These are phyloP conservation scores for Candida nanaspora DNA, from an alignment of 805 yeast genomes.

Conservation along the genomic window DNA sequence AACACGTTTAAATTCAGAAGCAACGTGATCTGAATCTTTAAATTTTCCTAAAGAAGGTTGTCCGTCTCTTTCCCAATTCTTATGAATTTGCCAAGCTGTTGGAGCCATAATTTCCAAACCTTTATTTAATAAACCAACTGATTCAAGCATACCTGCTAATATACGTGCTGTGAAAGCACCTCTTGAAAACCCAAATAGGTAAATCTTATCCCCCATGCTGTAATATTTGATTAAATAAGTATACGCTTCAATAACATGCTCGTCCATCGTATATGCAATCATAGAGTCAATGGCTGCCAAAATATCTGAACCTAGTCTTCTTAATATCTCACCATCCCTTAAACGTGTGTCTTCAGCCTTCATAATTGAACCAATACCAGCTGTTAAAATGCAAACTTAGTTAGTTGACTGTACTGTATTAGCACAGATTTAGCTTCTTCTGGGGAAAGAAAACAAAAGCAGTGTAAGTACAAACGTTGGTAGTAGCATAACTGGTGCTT, in stretches of 20 bases:
- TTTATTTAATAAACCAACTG: slow-evolving; percentile 49
- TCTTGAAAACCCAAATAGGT: slow-evolving; percentile 51
- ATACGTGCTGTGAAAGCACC: slow-evolving; percentile 65
- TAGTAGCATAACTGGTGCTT: slow-evolving; percentile 49
- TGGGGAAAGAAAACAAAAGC: too few species aligned
- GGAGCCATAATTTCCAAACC: slow-evolving; percentile 51
- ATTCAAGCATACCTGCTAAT: slow-evolving; percentile 56
- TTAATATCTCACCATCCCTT: slow-evolving; percentile 13
- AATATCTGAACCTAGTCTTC: slow-evolving; percentile 6
- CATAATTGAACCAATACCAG: slow-evolving; percentile 56
- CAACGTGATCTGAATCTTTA: slow-evolving; percentile 36
- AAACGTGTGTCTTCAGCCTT: slow-evolving; percentile 29
- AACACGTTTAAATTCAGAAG: slow-evolving; percentile 46
- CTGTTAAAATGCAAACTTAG: too few species aligned
- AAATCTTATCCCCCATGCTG: slow-evolving; percentile 42
- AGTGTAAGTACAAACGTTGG: slow-evolving; percentile 31
- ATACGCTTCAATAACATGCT: slow-evolving; percentile 54
- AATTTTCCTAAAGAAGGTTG: slow-evolving; percentile 36
- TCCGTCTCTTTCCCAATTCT: slow-evolving; percentile 53
- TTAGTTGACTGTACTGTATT: too few species aligned
- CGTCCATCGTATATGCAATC: slow-evolving; percentile 47
- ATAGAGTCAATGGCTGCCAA: slow-evolving; percentile 31
- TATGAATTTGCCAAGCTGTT: slow-evolving; percentile 58
- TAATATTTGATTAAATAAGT: slow-evolving; percentile 42
- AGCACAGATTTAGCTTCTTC: neutral